phyloP scores from a whole-genome alignment of 140 eudicot genomes.

The Senecio squalidus region DNA sequence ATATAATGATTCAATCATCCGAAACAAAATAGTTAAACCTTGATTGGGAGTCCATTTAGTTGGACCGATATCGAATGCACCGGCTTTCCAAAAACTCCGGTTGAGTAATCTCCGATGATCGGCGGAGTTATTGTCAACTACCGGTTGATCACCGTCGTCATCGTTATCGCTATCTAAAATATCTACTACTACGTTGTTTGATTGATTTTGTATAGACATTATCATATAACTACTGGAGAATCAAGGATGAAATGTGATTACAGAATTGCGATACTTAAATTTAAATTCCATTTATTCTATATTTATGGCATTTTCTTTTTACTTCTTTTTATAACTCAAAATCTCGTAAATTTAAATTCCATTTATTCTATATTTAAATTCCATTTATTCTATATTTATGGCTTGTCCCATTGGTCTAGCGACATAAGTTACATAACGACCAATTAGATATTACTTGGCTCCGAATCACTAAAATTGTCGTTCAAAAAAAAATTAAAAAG shows the following conservation, averaged over 20 bases:
- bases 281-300: too few species aligned
- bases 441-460: too few species aligned
- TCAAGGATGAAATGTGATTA: background rate
- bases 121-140: constrained; percentile 16
- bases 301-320: too few species aligned
- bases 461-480: too few species aligned
- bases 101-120: constrained; percentile 24
- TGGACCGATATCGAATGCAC: constrained; percentile 50
- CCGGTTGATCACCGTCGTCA: constrained; percentile 17
- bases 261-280: too few species aligned
- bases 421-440: too few species aligned
- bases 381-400: too few species aligned
- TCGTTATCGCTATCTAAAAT: constrained; percentile 31
- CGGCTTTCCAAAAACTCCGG: constrained; percentile 83
- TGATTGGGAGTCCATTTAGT: constrained; percentile 31
- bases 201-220: background rate
- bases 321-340: too few species aligned
- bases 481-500: too few species aligned
- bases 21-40: constrained; percentile 29
- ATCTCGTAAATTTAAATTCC: too few species aligned
- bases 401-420: too few species aligned
- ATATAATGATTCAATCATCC: background rate
- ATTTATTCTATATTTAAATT: too few species aligned
- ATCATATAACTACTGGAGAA: background rate
- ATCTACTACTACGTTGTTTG: constrained; percentile 21